Conservation (phyloP, 371 early-diverging fungal genomes). For the Rhizopus microsporus region DNA sequence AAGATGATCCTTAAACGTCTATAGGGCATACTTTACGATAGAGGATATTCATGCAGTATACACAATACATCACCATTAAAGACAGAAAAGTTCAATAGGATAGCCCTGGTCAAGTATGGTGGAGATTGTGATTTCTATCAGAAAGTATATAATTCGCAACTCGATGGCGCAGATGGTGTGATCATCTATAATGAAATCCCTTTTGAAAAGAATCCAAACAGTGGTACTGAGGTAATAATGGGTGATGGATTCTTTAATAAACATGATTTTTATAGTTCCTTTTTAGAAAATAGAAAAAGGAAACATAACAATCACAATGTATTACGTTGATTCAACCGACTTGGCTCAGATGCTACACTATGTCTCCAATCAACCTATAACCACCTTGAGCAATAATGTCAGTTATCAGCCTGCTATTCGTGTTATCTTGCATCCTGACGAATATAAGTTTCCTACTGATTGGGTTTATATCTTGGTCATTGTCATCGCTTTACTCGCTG, state of each 20-base stretch:
- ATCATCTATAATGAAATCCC: conserved; percentile 43
- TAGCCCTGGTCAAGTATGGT: conserved; percentile 39
- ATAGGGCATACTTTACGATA: conserved; percentile 49
- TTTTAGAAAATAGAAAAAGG: conserved; percentile 31
- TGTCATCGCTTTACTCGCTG: conserved; percentile 54
- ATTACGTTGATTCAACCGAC: conserved; percentile 37
- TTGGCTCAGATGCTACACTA: conserved; percentile 29
- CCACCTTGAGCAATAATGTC: conserved; percentile 10
- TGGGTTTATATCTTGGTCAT: conserved; percentile 64
- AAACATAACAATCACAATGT: conserved; percentile 42
- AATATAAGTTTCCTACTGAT: conserved; percentile 47
- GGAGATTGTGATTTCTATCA: conserved; percentile 41
- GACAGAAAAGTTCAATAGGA: conserved; percentile 28
- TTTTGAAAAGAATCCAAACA: conserved; percentile 37
- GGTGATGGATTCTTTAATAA: neutral
- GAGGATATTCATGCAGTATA: conserved; percentile 40
- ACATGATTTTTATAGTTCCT: neutral
- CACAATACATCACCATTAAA: conserved; percentile 14
- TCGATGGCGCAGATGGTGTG: conserved; percentile 41
- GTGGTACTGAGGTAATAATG: conserved; percentile 24
- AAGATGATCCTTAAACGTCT: neutral
- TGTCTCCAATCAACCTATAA: conserved; percentile 13
- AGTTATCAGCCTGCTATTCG: conserved; percentile 30
- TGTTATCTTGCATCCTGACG: conserved; percentile 42
- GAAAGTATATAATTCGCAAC: conserved; percentile 37